Evolutionary conservation across 768 basidiomycete genomes (phyloP), one percentile per base, ranked within the genome.

Genomic region (Tylopilus vinaceipallidus): DNA sequence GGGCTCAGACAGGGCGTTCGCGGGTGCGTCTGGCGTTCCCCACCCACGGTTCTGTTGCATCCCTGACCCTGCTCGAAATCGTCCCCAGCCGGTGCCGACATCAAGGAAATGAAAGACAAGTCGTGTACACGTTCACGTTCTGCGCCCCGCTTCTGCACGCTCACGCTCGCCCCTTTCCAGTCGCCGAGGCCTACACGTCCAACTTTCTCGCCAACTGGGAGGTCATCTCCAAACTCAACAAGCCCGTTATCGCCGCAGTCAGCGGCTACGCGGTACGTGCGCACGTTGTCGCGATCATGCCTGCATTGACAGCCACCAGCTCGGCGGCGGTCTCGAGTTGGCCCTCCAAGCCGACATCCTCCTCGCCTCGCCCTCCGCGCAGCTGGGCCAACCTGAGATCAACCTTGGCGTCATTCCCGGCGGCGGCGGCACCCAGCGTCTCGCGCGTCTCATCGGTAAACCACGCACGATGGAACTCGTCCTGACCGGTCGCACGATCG

Each of bases 61-160:
- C 4, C 12, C 41, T 24, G 35, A 46, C 35, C 39, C 23, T 12
- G 17, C 36, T 52, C 23, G 23, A 48, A 29, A 13, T 20, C 30
- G 30, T 37, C 37, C 57, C 38, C 47, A 93, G 94, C 94, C 60
- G 94, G 95, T 3, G 95, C 95, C 19, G 95, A 99, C 70, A 98
- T 99, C 72, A 98, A 97, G 73, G 94, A 98, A 72, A 98, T 98
- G 95, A 94, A 93, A 70, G 91, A 95, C 72, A 94, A 94, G 71
- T 74, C 84, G 51, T 97, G 92, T 93, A 61, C 6, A 63, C n/a
- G 82, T 70, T 23, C 13, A 10, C 6, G 19, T 14, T 37, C 39
- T 27, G 10, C 30, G 9, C 13, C 17, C 11, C 2, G 5, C 14
- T 24, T n/a, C 32, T 10, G 8, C 40, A 10, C 49, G 20, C 20